phyloP scores from a whole-genome alignment of 805 yeast genomes.

The Metahyphopichia silvanorum region DNA sequence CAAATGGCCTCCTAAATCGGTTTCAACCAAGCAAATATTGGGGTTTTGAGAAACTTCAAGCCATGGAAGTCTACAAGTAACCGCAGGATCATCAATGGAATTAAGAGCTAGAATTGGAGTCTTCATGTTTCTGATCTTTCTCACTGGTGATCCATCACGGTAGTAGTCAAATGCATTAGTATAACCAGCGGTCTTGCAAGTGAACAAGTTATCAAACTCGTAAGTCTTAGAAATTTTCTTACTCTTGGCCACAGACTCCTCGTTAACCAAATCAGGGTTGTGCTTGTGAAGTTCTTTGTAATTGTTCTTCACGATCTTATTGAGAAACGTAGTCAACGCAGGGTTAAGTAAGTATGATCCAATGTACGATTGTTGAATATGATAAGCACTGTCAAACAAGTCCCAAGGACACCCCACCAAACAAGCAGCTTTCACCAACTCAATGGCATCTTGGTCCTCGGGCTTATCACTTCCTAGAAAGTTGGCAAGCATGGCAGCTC shows the following conservation, averaged over 20 bases:
- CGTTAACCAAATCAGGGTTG: constrained; percentile 23
- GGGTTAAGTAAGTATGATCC: constrained; percentile 35
- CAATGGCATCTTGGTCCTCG: constrained; percentile 35
- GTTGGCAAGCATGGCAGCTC: constrained; percentile 69
- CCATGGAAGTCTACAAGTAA: constrained; percentile 53
- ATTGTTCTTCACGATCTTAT: constrained; percentile 30
- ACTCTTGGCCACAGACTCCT: constrained; percentile 15
- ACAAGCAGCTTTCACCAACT: constrained; percentile 47
- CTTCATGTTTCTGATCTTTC: constrained; percentile 47
- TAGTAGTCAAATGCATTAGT: constrained; percentile 64
- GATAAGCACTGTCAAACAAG: constrained; percentile 45
- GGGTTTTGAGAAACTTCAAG: constrained; percentile 56
- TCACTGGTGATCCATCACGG: constrained; percentile 55
- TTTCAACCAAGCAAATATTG: constrained; percentile 51
- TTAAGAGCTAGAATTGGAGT: constrained; percentile 66
- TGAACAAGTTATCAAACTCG: constrained; percentile 64
- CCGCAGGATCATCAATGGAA: constrained; percentile 74
- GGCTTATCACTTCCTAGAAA: constrained; percentile 71
- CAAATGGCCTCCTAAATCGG: constrained; percentile 76
- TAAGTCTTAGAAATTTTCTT: constrained; percentile 29
- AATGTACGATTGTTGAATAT: constrained; percentile 35
- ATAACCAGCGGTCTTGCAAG: constrained; percentile 66
- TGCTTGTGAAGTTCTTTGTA: constrained; percentile 26
- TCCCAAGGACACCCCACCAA: constrained; percentile 75
- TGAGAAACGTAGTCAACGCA: constrained; percentile 27